Evolutionary conservation across 2,329 filamentous ascomycete genomes (phyloP).

Genomic region (Beauveria sp.): DNA sequence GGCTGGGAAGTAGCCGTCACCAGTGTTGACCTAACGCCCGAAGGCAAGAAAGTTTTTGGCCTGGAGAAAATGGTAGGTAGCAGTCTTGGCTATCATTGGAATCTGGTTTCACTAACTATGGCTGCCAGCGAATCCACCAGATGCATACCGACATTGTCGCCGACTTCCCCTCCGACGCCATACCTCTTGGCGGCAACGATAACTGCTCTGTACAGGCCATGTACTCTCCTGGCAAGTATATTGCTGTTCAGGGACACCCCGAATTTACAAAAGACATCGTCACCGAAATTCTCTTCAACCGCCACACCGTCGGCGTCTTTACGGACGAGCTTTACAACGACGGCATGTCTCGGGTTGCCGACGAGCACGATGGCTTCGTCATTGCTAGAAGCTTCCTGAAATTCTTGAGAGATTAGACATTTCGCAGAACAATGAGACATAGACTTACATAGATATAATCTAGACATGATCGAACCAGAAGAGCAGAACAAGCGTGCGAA

Average conservation of each 20-base stretch:
- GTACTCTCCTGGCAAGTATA: constrained; percentile 57
- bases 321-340: constrained; percentile 60
- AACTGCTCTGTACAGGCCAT: constrained; percentile 73
- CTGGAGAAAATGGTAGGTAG: constrained; percentile 46
- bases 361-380: constrained; percentile 70
- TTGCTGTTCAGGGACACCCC: constrained; percentile 80
- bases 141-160: constrained; percentile 79
- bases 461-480: background rate
- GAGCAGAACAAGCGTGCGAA: background rate
- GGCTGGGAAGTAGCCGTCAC: constrained; percentile 82
- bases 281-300: constrained; percentile 54
- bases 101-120: background rate
- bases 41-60: constrained; percentile 66
- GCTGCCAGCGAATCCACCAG: constrained; percentile 60
- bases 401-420: constrained; percentile 55
- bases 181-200: constrained; percentile 56
- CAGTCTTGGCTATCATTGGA: background rate
- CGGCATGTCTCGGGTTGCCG: constrained; percentile 55
- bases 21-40: constrained; percentile 57
- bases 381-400: constrained; percentile 68
- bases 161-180: constrained; percentile 52
- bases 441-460: too few relatives aligned
- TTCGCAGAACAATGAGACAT: background rate
- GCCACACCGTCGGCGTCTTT: constrained; percentile 62
- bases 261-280: constrained; percentile 72